phyloP scores from a whole-genome alignment of 768 basidiomycete species.

The Boletus edulis region DNA sequence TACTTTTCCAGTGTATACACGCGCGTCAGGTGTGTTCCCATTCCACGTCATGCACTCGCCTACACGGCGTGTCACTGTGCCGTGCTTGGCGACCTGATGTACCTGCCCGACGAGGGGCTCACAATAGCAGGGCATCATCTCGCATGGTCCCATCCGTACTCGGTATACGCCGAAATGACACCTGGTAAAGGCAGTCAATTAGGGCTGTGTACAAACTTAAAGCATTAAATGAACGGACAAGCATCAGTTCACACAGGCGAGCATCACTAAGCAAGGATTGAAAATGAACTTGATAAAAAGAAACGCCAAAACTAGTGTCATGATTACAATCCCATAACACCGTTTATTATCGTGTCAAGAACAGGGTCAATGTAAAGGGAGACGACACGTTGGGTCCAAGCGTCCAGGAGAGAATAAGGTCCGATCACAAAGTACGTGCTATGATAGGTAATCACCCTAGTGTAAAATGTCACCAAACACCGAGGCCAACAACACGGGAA shows the following conservation, averaged over 20 bases:
- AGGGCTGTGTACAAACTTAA: too few species aligned
- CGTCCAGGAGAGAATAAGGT: constrained; percentile 18
- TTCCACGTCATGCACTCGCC: too few species aligned
- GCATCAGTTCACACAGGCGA: neutral
- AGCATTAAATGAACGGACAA: too few species aligned
- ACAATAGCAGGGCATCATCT: too few species aligned
- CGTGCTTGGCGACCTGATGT: too few species aligned
- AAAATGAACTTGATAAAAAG: neutral
- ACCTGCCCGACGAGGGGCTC: too few species aligned
- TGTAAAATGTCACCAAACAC: constrained; percentile 16
- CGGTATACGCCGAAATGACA: too few species aligned
- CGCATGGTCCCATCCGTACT: too few species aligned
- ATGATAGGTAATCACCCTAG: constrained; percentile 11
- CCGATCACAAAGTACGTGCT: constrained; percentile 11
- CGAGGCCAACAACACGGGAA: constrained; percentile 2
- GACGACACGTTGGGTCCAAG: constrained; percentile 14
- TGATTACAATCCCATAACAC: neutral
- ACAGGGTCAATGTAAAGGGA: constrained; percentile 2
- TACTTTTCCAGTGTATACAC: too few species aligned
- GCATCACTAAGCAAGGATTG: neutral
- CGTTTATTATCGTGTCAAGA: neutral
- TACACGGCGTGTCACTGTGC: too few species aligned
- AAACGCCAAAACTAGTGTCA: neutral
- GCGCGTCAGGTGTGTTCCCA: too few species aligned
- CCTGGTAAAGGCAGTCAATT: too few species aligned